These are phyloP conservation scores for Ogataea neopini DNA, from an alignment of 805 yeast genomes.

Conservation along the genomic window DNA sequence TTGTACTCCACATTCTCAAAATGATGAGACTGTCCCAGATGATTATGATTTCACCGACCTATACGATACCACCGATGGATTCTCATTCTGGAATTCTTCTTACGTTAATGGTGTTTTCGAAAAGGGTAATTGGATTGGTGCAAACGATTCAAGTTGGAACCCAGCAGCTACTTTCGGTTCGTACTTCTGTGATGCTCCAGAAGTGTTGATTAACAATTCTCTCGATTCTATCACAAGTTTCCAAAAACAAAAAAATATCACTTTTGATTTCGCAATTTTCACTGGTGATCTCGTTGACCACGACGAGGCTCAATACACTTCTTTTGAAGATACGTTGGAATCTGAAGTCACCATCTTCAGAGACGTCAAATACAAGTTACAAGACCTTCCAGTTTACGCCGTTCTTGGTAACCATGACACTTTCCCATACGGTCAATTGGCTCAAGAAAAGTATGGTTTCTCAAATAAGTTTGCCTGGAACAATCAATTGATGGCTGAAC, in stretches of 20 bases:
- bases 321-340: constrained; percentile 47
- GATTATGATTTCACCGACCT: constrained; percentile 41
- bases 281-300: constrained; percentile 79
- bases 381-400: constrained; percentile 57
- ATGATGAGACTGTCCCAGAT: constrained; percentile 39
- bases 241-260: constrained; percentile 32
- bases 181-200: constrained; percentile 69
- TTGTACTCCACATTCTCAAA: constrained; percentile 54
- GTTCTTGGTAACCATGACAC: constrained; percentile 73
- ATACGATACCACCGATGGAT: constrained; percentile 15
- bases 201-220: constrained; percentile 57
- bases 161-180: constrained; percentile 66
- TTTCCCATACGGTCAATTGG: constrained; percentile 70
- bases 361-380: constrained; percentile 51
- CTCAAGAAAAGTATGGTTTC: constrained; percentile 51
- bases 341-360: constrained; percentile 55
- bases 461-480: constrained; percentile 45
- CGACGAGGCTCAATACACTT: constrained; percentile 50
- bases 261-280: constrained; percentile 63
- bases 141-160: constrained; percentile 35
- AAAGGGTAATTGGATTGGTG: constrained; percentile 29
- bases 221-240: constrained; percentile 44
- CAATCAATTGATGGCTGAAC: constrained; percentile 46
- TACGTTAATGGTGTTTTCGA: constrained; percentile 33
- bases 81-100: constrained; percentile 31